Evolutionary conservation across 495 filamentous ascomycete genomes (phyloP).

Genomic region (Penicillium canescens): DNA sequence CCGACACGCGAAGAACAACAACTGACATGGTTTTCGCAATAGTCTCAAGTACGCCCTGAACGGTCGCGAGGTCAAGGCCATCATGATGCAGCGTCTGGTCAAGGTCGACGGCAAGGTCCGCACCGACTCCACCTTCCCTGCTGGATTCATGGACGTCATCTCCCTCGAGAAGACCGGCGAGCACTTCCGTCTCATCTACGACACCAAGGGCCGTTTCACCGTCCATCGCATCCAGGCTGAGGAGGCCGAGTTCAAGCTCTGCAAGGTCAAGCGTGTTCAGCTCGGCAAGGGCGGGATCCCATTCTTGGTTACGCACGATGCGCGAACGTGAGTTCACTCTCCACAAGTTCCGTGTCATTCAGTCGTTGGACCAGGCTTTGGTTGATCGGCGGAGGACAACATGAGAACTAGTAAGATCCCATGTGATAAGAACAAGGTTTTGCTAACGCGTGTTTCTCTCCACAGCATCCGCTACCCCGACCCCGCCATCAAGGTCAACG

Average conservation of each 20-base stretch:
- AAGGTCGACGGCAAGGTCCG: conserved; percentile 99
- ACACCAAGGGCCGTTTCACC: conserved; percentile 99
- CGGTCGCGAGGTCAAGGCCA: conserved; percentile 93
- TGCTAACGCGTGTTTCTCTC: conserved; percentile 36
- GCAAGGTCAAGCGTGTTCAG: conserved; percentile 99
- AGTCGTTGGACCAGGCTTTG: conserved; percentile 99
- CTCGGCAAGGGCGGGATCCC: conserved; percentile 98
- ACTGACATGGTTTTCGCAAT: conserved; percentile 17
- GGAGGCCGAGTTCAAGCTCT: conserved; percentile 99
- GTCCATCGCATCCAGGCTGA: conserved; percentile 97
- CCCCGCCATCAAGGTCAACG: conserved; percentile 97
- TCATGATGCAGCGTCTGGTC: conserved; percentile 99
- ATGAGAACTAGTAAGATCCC: conserved; percentile 39
- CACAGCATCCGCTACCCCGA: conserved; percentile 97
- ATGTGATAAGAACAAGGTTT: conserved; percentile 22
- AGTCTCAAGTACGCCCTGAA: conserved; percentile 99
- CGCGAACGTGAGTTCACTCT: conserved; percentile 89
- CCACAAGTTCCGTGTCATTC: conserved; percentile 82
- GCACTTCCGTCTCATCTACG: conserved; percentile 99
- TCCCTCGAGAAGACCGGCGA: conserved; percentile 98
- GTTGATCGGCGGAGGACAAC: conserved; percentile 62
- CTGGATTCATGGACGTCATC: conserved; percentile 99
- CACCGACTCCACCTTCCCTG: conserved; percentile 95
- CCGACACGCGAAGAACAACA: conserved; percentile 2
- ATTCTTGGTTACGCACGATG: conserved; percentile 99